phyloP scores from a whole-genome alignment of 495 filamentous ascomycete genomes.

The Penicillium maclennaniae region DNA sequence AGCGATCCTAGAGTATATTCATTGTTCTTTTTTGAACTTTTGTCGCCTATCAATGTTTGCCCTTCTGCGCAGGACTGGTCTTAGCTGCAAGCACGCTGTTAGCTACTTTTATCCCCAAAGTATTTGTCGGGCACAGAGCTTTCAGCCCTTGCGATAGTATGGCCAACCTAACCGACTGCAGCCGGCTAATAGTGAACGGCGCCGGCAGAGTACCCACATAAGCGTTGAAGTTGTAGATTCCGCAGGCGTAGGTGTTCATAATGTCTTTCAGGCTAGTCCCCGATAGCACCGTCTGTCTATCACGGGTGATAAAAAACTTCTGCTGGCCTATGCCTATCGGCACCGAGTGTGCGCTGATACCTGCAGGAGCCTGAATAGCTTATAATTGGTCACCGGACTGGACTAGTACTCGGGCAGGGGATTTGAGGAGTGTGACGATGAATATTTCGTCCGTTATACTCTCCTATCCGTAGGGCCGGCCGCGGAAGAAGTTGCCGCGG shows the following conservation, averaged over 20 bases:
- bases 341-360: constrained; percentile 42
- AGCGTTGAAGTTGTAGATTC: constrained; percentile 63
- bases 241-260: constrained; percentile 48
- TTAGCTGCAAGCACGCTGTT: too few relatives aligned
- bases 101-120: constrained; percentile 13
- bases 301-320: constrained; percentile 46
- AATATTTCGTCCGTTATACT: constrained; percentile 50
- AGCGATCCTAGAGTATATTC: too few relatives aligned
- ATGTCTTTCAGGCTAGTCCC: constrained; percentile 54
- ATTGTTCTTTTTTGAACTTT: too few relatives aligned
- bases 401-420: constrained; percentile 41
- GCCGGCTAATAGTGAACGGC: constrained; percentile 23
- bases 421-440: constrained; percentile 49
- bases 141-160: constrained; percentile 30
- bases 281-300: constrained; percentile 41
- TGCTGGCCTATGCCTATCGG: constrained; percentile 55
- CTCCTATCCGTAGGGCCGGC: constrained; percentile 48
- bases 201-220: constrained; percentile 42
- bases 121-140: constrained; percentile 30
- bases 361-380: constrained; percentile 38
- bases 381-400: constrained; percentile 41
- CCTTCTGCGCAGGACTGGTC: too few relatives aligned
- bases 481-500: constrained; percentile 45
- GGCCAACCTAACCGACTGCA: constrained; percentile 28
- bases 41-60: too few relatives aligned